Evolutionary conservation across 352 stramenopile genomes (phyloP), one percentile per base, ranked within the genome.

Genomic region (Saprolegnia parasitica): DNA sequence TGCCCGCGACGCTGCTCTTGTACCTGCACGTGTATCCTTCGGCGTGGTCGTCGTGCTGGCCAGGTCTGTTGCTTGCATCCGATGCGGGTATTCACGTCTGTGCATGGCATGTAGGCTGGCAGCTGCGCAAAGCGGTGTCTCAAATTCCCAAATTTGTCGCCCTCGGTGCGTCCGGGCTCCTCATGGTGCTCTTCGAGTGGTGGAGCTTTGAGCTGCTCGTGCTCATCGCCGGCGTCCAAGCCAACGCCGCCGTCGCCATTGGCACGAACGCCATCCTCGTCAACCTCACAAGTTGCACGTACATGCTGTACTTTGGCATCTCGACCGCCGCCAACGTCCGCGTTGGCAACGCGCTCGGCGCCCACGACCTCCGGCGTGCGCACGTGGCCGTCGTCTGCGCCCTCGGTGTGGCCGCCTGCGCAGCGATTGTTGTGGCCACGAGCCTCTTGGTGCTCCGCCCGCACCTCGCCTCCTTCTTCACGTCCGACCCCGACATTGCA

Each of bases 181-280:
- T 87, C 35, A 93, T 95, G 82, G 77, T 93, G 26, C 81, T 93
- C 72, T 95, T 91, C 65, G 87, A 96, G 73, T 93, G 87, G 61
- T 92, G 82, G 81, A 83, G 83, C 18, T 96, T 92, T 56, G 85
- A 88, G 11, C 71, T 76, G 0, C 77, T 94, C 45, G 78, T 80
- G 15, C 73, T 96, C 1, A 74, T 86, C 11, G 88, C 87, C 1
- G 85, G 86, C 1, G 50, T 91, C 0, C 75, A 92, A 0, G 76
- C 83, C 47, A 73, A 87, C 55, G 79, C 88, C 1, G 80, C 87
- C 23, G 80, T 91, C 5, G 83, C 78, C 10, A 95, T 96, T 54
- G 93, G 89, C 65, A 84, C 86, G 55, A 88, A 95, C 72, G 86
- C 84, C 40, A 86, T 84, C 18, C 89, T 94, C 72, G 75, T 80